Base-by-base conservation (phyloP, 2,329 filamentous ascomycete species). In the Tolypocladium ovalisporum region DNA sequence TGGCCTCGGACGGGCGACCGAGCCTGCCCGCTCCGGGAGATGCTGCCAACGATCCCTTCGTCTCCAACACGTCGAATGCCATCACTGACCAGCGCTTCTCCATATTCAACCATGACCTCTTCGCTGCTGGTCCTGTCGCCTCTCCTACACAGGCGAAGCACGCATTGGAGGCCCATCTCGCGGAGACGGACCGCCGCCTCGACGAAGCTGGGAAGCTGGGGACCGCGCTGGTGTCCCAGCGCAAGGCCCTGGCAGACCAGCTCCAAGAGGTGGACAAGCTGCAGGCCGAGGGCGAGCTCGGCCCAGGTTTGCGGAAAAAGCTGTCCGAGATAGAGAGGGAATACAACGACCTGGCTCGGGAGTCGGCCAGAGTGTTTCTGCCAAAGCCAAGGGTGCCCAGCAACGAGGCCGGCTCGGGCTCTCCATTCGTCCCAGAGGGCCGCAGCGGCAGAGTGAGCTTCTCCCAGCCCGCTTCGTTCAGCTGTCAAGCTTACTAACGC, bases 121-220 rank as follows among this genome's bases (percentile, higher is more conserved):
- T 95, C 70, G 86, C 86, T 40, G 77, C 93, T 27, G 88, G 89
- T 63, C 83, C 90, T n/a, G 77, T 75, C 56, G 76, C 89, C 34
- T 96, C 93, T 1, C 90, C 93, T 12, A 84, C 85, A 57, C 91
- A 97, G 68, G 90, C 91, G 44, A 96, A 89, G 73, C 87, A 89
- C 63, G 91, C 91, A 51, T 79, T 99, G 51, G 88, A 96, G 72
- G 90, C 92, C 55, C 94, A 97, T 73, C 80, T 99, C 53, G 86
- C 88, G 61, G 94, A 99, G 72, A 97, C 93, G 1, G 90, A 96
- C 66, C 87, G 91, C 59, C 85, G 93, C 58, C 86, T 99, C 61
- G 89, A 95, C 67, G 92, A 97, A 70, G 89, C 93, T 7, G 94
- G 90, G 34, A 91, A 89, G 67, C 76, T 99, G 44, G 94, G 94